Percentiles rank a stretch among this genome's conserved stretches.
Evolutionary conservation across 192 early-diverging fungal genomes (phyloP).

Genomic region (Endogone sp.): DNA sequence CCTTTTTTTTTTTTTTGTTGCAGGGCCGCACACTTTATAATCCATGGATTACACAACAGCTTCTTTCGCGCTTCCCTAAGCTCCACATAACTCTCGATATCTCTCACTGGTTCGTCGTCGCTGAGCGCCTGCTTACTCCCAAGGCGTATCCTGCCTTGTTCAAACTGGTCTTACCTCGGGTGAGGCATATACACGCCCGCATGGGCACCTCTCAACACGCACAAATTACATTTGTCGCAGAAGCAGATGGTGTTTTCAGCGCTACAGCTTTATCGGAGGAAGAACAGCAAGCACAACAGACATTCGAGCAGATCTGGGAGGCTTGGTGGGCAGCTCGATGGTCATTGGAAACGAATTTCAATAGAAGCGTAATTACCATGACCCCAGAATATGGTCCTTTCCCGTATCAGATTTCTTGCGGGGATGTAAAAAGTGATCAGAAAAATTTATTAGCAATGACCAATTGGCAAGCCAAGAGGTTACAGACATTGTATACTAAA

Average conservation of each 20-base stretch:
- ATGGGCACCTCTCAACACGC: not conserved
- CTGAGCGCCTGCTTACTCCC: not conserved
- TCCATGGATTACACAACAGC: not conserved
- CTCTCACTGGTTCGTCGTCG: not conserved
- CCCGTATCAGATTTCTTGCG: not conserved
- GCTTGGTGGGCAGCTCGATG: not conserved
- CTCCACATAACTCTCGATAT: not conserved
- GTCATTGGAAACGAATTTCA: not conserved
- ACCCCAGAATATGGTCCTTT: not conserved
- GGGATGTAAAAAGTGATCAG: not conserved
- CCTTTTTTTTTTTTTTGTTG: not conserved
- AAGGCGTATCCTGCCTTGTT: not conserved
- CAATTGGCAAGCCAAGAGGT: too few species aligned
- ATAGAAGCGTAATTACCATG: not conserved
- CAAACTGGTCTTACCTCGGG: not conserved
- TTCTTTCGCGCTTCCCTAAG: not conserved
- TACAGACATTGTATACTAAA: too few species aligned
- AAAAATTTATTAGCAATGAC: not conserved
- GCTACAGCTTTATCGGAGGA: not conserved
- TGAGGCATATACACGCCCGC: not conserved
- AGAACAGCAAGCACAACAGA: not conserved
- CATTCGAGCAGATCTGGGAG: not conserved
- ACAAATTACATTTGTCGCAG: not conserved
- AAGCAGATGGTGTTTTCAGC: not conserved
- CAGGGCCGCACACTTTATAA: not conserved